Percentiles rank a stretch among this genome's conserved stretches.
These are phyloP conservation scores for Mortierella hygrophila DNA, from an alignment of 192 early-diverging fungal species.

Conservation along the genomic window DNA sequence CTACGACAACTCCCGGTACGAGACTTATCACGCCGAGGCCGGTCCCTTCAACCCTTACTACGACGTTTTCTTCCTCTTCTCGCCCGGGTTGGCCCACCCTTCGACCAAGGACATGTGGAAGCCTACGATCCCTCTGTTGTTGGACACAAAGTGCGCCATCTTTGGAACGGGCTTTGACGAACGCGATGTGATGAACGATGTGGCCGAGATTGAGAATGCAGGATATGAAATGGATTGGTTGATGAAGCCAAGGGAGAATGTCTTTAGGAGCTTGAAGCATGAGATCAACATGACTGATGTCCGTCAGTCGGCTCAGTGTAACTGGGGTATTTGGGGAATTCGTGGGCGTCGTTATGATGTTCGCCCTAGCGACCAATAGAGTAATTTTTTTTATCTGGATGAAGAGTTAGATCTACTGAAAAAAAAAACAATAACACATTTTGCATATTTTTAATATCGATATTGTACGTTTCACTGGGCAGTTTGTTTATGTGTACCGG, in stretches of 20 bases:
- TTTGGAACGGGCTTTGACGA: conserved; percentile 85
- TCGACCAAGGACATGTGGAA: conserved; percentile 72
- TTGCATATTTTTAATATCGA: background rate
- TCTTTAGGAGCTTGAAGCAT: conserved; percentile 77
- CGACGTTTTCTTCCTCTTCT: conserved; percentile 84
- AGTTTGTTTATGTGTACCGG: no score
- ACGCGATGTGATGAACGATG: conserved; percentile 72
- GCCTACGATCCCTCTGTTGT: conserved; percentile 71
- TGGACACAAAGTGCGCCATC: conserved; percentile 83
- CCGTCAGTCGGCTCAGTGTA: conserved; percentile 77
- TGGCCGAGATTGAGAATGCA: conserved; percentile 55
- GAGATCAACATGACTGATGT: conserved; percentile 81
- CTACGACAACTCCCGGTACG: conserved; percentile 76
- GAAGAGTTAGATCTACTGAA: no score
- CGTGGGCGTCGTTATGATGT: conserved; percentile 88
- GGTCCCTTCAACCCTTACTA: conserved; percentile 83
- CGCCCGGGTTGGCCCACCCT: conserved; percentile 78
- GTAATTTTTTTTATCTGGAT: background rate
- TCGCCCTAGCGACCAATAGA: conserved; percentile 40
- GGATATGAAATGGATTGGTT: conserved; percentile 78
- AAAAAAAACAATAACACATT: background rate
- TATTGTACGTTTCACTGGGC: background rate
- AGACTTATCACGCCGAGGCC: conserved; percentile 67
- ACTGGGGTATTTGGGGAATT: conserved; percentile 86
- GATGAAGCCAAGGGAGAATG: conserved; percentile 75